Evolutionary conservation across 2,329 filamentous ascomycete genomes (phyloP), one percentile per base, ranked within the genome.

Genomic region (Elsinoe arachidis): DNA sequence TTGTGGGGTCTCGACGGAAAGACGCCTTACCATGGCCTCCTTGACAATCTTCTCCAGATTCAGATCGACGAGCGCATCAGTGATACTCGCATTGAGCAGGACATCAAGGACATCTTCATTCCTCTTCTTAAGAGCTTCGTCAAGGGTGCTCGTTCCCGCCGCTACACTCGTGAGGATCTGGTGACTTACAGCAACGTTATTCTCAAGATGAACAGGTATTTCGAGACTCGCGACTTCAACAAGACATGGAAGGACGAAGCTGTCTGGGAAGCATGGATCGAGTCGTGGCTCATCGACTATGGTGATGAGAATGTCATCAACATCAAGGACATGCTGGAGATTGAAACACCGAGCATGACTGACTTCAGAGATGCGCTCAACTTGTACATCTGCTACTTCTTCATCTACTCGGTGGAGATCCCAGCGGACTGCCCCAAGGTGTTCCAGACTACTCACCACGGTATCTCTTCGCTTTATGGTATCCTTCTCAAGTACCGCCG

Each of bases 361-460:
- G 63, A 72, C 51, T 69, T 72, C 39, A 61, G 66, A 15, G 62
- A 63, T 33, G 65, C 69, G 2, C 61, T 72, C 2, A 66, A 66
- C 52, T 59, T 72, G 14, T 72, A 65, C 58, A 66, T 66, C 41
- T 70, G 76, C 33, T 78, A 72, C 60, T 68, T 73, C 55, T 72
- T 79, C 64, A 76, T 79, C 58, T 78, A 78, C 64, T 77, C 76
- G 1, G 74, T 78, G 14, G 73, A 72, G 4, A 72, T 78, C 5
- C 76, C 76, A 0, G 74, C 76, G 35, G 71, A 75, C 47, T 73
- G 76, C 26, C 79, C 79, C 0, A 72, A 72, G 12, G 76, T 81
- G 3, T 81, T 80, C 65, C 79, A 81, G 64, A 78, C 77, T 33
- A 80, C 79, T 1, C 79, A 81, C 60, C 79, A 81, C 67, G 78